Conservation (phyloP, 257 asterid genomes). For the Paulownia fortunei region DNA sequence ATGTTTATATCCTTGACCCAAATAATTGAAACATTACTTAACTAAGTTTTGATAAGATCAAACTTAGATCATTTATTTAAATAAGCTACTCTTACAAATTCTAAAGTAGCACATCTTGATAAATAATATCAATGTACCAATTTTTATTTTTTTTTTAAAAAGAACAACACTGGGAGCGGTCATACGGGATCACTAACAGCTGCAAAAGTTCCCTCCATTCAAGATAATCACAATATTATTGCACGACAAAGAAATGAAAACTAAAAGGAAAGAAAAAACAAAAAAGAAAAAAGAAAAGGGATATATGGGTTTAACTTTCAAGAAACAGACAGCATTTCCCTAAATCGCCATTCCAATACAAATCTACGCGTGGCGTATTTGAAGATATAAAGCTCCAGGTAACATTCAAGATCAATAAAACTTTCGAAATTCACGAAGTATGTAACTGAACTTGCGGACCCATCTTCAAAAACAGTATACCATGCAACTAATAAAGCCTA, state of each 20-base stretch:
- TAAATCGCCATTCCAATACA: slow-evolving; percentile 16
- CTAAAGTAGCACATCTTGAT: not conserved
- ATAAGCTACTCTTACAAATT: not conserved
- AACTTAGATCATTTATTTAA: slow-evolving; percentile 2
- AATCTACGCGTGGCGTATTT: slow-evolving; percentile 1
- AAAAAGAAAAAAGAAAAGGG: not conserved
- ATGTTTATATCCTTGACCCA: slow-evolving; percentile 14
- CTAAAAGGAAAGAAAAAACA: not conserved
- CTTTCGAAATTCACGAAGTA: not conserved
- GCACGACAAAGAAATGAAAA: slow-evolving; percentile 1
- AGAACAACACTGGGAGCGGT: too few relatives aligned
- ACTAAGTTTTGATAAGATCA: not conserved
- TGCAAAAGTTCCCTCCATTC: not conserved
- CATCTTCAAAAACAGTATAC: not conserved
- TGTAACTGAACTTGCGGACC: slow-evolving; percentile 1
- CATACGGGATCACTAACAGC: slow-evolving; percentile 11
- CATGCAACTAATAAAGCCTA: slow-evolving; percentile 2
- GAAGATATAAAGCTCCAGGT: slow-evolving; percentile 24
- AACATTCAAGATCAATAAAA: slow-evolving; percentile 35
- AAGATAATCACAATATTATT: not conserved
- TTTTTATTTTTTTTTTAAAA: too few relatives aligned
- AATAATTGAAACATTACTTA: not conserved
- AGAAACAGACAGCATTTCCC: not conserved
- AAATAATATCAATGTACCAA: not conserved
- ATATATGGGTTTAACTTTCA: not conserved